Evolutionary conservation across 805 yeast species (phyloP).

Genomic region (Spathaspora arborariae): DNA sequence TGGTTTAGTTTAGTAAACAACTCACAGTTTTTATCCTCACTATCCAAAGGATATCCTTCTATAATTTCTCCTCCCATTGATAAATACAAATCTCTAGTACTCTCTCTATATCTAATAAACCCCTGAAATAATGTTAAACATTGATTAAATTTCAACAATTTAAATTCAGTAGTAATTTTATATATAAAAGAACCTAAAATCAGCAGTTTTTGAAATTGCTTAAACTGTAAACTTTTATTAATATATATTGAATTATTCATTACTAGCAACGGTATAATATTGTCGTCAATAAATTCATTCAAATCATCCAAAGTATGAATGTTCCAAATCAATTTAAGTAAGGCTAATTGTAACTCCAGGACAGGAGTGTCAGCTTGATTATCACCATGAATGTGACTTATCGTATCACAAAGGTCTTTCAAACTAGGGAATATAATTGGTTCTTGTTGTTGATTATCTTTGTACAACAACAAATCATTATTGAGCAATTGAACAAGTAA

Average conservation of each 20-base stretch:
- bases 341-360: conserved; percentile 26
- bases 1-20: conserved; percentile 15
- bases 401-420: conserved; percentile 20
- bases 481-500: conserved; percentile 42
- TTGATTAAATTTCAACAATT: conserved; percentile 36
- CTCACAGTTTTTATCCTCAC: conserved; percentile 9
- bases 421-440: conserved; percentile 30
- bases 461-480: conserved; percentile 18
- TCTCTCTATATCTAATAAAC: conserved; percentile 32
- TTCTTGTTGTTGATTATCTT: conserved; percentile 9
- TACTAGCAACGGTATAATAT: conserved; percentile 2
- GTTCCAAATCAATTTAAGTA: conserved; percentile 42
- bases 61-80: conserved; percentile 8
- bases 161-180: conserved; percentile 27
- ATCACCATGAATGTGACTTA: conserved; percentile 11
- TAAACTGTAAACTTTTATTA: neutral
- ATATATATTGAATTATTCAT: neutral
- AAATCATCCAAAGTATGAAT: conserved; percentile 47
- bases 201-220: conserved; percentile 17
- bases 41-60: neutral
- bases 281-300: conserved; percentile 15
- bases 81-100: conserved; percentile 19
- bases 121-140: conserved; percentile 26
- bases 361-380: conserved; percentile 11
- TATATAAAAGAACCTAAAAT: conserved; percentile 31